Conservation (phyloP, 495 filamentous ascomycete species). For the Rostrohypoxylon terebratum region DNA sequence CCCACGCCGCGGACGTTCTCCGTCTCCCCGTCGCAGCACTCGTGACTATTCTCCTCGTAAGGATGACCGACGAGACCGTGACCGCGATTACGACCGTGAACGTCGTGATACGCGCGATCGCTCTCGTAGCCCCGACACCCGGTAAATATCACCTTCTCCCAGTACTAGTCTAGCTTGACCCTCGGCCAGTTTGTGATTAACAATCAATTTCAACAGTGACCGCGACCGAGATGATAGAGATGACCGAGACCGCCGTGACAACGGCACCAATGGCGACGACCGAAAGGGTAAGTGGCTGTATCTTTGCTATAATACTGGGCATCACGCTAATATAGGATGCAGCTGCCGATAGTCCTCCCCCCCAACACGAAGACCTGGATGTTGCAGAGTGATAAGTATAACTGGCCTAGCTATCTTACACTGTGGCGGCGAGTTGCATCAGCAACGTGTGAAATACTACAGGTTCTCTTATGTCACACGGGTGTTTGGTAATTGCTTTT, state of each 20-base stretch:
- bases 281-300: slow-evolving; percentile 76
- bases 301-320: slow-evolving; percentile 24
- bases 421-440: slow-evolving; percentile 30
- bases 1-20: slow-evolving; percentile 79
- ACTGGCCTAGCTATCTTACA: slow-evolving; percentile 29
- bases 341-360: slow-evolving; percentile 79
- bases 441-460: slow-evolving; percentile 28
- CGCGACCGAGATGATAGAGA: slow-evolving; percentile 70
- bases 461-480: slow-evolving; percentile 35
- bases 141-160: slow-evolving; percentile 62
- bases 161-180: background rate
- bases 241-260: slow-evolving; percentile 68
- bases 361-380: slow-evolving; percentile 95
- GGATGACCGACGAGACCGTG: slow-evolving; percentile 88
- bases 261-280: slow-evolving; percentile 81
- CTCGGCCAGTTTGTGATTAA: slow-evolving; percentile 17
- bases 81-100: slow-evolving; percentile 82
- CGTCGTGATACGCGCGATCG: slow-evolving; percentile 77
- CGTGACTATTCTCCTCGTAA: slow-evolving; percentile 91
- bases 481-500: slow-evolving; percentile 50
- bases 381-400: slow-evolving; percentile 79
- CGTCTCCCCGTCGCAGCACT: slow-evolving; percentile 79
- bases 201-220: slow-evolving; percentile 56
- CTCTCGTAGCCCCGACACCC: slow-evolving; percentile 76
- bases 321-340: slow-evolving; percentile 37